Conservation (phyloP, 768 basidiomycete species). For the Suillus ampliporus region DNA sequence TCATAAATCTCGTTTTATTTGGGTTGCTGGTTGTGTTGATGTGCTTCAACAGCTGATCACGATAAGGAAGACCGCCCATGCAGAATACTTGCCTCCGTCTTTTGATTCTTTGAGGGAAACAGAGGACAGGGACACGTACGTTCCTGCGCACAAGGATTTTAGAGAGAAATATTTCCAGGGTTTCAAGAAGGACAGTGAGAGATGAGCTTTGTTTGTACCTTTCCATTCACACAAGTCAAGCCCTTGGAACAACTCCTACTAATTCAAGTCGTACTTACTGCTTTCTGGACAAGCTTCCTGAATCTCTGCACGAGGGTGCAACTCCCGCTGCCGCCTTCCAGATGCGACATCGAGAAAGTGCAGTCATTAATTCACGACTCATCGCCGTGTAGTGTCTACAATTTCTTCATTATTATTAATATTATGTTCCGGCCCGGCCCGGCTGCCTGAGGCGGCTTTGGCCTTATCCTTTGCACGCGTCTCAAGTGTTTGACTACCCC, state of each 20-base stretch:
- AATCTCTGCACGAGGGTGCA: too few relatives aligned
- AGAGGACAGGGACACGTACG: slow-evolving; percentile 37
- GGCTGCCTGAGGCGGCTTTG: too few relatives aligned
- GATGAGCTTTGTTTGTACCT: slow-evolving; percentile 9
- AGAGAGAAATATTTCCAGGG: slow-evolving; percentile 87
- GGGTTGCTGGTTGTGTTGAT: slow-evolving; percentile 9
- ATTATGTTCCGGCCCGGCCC: too few relatives aligned
- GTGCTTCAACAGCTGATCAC: slow-evolving; percentile 79
- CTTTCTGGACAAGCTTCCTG: too few relatives aligned
- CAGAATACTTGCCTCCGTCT: slow-evolving; percentile 54
- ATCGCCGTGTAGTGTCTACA: too few relatives aligned
- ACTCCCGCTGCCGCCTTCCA: too few relatives aligned
- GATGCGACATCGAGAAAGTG: too few relatives aligned
- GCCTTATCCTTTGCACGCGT: too few relatives aligned
- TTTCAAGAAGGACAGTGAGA: slow-evolving; percentile 56
- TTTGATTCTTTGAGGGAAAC: slow-evolving; percentile 45
- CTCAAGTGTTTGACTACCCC: too few relatives aligned
- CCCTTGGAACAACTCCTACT: background rate
- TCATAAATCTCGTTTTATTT: slow-evolving; percentile 17
- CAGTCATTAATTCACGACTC: too few relatives aligned
- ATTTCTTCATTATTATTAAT: too few relatives aligned
- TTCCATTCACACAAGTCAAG: slow-evolving; percentile 4
- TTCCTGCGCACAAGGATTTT: slow-evolving; percentile 91
- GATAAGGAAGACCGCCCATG: slow-evolving; percentile 69
- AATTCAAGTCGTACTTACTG: background rate